phyloP scores from a whole-genome alignment of 73 alveolate genomes.

The Paramecium pentaurelia region DNA sequence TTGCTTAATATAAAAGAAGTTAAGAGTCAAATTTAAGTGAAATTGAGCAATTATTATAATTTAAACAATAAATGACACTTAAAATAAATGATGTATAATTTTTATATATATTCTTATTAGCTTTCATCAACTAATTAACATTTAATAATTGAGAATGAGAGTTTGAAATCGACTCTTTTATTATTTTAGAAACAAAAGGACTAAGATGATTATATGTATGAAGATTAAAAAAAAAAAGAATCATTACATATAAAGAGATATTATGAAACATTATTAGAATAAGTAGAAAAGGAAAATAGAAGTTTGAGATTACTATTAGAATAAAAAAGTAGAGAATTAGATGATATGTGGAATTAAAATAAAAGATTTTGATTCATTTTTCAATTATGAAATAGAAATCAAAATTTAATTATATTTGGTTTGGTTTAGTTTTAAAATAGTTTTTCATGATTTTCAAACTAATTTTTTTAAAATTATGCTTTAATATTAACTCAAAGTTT shows the following conservation, averaged over 20 bases:
- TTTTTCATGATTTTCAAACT: background rate
- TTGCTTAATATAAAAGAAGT: background rate
- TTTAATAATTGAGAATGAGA: conserved; percentile 3
- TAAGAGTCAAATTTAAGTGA: conserved; percentile 16
- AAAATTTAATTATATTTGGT: background rate
- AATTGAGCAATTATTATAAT: background rate
- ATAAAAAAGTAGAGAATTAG: conserved; percentile 41
- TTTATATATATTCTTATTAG: background rate
- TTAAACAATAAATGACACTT: background rate
- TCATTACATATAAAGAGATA: background rate
- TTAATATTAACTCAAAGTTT: background rate
- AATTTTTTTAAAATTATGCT: background rate
- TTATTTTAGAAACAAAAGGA: conserved; percentile 5
- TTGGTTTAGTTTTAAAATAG: background rate
- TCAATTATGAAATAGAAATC: background rate
- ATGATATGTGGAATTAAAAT: conserved; percentile 16
- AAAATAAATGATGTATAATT: conserved; percentile 6
- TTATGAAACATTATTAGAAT: conserved; percentile 42
- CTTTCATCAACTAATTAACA: conserved; percentile 6
- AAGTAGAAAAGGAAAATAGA: conserved; percentile 49
- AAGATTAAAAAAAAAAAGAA: conserved; percentile 35
- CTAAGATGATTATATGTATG: conserved; percentile 27
- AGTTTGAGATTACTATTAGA: background rate
- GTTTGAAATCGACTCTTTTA: background rate
- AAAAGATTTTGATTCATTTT: background rate